phyloP scores from a whole-genome alignment of 495 filamentous ascomycete genomes.

The Penicillium fimorum region DNA sequence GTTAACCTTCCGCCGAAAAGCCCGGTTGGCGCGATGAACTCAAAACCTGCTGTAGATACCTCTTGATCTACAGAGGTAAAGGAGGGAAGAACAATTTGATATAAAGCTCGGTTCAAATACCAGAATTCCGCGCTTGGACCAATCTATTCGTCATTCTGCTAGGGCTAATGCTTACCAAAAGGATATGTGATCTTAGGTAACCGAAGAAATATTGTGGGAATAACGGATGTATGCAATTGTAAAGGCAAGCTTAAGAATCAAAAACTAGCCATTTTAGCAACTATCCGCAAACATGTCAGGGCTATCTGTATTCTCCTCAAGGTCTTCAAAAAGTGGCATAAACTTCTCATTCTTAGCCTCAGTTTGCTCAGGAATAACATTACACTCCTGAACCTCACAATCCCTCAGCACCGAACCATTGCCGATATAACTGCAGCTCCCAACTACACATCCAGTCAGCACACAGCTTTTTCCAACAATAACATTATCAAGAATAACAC shows the following conservation, averaged over 20 bases:
- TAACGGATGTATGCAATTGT: no score
- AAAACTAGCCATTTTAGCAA: background rate
- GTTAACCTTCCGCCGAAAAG: no score
- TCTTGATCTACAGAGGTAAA: no score
- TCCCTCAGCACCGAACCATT: background rate
- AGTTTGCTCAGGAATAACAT: background rate
- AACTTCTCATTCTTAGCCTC: conserved; percentile 1
- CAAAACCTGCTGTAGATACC: no score
- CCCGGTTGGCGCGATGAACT: no score
- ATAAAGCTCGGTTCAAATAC: no score
- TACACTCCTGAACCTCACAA: conserved; percentile 1
- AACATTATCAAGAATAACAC: background rate
- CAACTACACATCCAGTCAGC: background rate
- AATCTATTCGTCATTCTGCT: no score
- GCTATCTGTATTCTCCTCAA: background rate
- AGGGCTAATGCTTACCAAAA: no score
- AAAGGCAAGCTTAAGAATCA: background rate
- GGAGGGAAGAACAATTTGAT: no score
- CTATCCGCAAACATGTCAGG: background rate
- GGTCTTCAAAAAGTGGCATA: conserved; percentile 2
- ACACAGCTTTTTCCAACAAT: background rate
- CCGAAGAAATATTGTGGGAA: no score
- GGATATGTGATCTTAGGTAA: no score
- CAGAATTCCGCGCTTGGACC: no score
- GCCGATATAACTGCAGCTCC: background rate